A percentile compares a stretch with the other conserved stretches of the same genome.
These are phyloP conservation scores for Bryoglossum gracile DNA, from an alignment of 495 filamentous ascomycete genomes.

Conservation along the genomic window DNA sequence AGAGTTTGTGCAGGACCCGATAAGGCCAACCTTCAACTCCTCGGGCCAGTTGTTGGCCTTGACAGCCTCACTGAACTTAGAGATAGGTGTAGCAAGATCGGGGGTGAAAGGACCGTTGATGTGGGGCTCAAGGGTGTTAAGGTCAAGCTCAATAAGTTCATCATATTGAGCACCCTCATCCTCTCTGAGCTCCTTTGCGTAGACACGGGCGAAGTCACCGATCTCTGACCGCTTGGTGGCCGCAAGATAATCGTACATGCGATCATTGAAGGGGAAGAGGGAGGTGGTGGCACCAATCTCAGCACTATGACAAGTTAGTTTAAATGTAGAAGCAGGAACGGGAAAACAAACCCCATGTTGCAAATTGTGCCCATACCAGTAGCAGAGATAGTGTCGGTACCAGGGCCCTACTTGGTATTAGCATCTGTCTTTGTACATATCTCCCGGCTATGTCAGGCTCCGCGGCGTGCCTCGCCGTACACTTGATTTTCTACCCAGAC, in stretches of 20 bases:
- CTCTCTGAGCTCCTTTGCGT: conserved; percentile 79
- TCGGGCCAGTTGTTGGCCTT: conserved; percentile 94
- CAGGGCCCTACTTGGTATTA: conserved; percentile 52
- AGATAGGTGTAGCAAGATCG: conserved; percentile 95
- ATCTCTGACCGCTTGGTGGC: conserved; percentile 90
- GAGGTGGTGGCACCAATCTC: conserved; percentile 97
- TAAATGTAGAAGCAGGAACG: background rate
- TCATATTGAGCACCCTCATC: conserved; percentile 96
- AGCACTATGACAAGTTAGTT: conserved; percentile 37
- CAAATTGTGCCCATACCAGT: conserved; percentile 65
- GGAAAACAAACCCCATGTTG: conserved; percentile 48
- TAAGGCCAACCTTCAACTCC: conserved; percentile 92
- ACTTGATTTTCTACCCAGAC: too few species aligned
- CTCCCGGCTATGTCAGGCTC: too few species aligned
- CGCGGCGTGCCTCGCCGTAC: too few species aligned
- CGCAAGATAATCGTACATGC: conserved; percentile 90
- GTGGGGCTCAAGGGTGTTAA: conserved; percentile 90
- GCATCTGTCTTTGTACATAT: background rate
- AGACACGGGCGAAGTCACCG: conserved; percentile 78
- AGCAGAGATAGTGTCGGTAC: conserved; percentile 57
- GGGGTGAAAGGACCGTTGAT: conserved; percentile 99
- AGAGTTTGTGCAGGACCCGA: conserved; percentile 99
- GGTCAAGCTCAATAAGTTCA: conserved; percentile 91
- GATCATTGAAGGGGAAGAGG: conserved; percentile 98
- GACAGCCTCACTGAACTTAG: conserved; percentile 92